Evolutionary conservation across 1,284 basidiomycete species (phyloP).

Genomic region (Apiotrichum brassicae): DNA sequence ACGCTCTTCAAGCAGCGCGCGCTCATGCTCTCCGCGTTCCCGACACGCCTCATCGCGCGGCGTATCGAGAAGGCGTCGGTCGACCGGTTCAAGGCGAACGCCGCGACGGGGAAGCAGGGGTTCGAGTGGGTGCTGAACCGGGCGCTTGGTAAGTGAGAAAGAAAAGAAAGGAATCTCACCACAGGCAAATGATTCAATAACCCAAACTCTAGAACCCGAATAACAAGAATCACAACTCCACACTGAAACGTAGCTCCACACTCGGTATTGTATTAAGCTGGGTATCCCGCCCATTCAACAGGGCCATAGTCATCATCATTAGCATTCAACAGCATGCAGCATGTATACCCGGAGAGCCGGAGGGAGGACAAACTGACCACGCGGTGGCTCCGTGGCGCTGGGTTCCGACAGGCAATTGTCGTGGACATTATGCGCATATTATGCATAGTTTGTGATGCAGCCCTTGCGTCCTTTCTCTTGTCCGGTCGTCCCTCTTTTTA

Average conservation of each 20-base stretch:
- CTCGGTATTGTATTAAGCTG: neutral
- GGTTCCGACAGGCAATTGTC: too few species aligned
- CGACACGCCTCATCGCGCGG: slow-evolving; percentile 71
- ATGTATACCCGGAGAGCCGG: neutral
- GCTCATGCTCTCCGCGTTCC: slow-evolving; percentile 51
- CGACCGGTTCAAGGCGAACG: slow-evolving; percentile 81
- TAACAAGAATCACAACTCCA: neutral
- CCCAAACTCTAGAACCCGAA: too few species aligned
- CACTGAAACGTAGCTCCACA: too few species aligned
- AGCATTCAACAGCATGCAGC: slow-evolving; percentile 11
- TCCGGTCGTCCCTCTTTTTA: too few species aligned
- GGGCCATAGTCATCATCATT: slow-evolving; percentile 2
- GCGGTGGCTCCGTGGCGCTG: too few species aligned
- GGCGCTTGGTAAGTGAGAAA: neutral
- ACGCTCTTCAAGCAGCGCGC: slow-evolving; percentile 39
- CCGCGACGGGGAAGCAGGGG: slow-evolving; percentile 72
- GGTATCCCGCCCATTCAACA: slow-evolving; percentile 5
- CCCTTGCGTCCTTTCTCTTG: too few species aligned
- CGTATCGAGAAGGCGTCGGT: slow-evolving; percentile 73
- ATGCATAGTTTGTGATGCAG: too few species aligned
- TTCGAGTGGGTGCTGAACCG: slow-evolving; percentile 70
- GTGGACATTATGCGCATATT: too few species aligned
- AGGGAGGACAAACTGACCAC: too few species aligned
- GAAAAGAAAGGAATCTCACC: too few species aligned
- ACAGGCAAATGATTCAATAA: too few species aligned